Evolutionary conservation across 73 alveolate species (phyloP).

Genomic region (Tetrahymena malaccensis): DNA sequence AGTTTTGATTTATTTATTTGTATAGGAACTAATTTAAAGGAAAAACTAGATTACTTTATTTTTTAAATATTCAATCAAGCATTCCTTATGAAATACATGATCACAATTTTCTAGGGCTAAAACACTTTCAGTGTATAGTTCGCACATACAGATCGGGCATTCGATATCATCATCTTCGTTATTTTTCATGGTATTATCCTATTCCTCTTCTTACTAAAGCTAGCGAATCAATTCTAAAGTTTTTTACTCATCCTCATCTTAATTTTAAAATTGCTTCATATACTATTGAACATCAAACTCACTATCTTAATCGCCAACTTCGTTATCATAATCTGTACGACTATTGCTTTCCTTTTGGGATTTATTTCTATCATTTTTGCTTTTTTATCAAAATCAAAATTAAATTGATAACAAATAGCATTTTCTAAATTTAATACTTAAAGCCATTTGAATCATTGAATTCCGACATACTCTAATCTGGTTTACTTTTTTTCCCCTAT

Average conservation of each 20-base stretch:
- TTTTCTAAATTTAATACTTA: not conserved
- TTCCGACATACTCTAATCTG: not conserved
- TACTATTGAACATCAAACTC: not conserved
- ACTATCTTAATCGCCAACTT: not conserved
- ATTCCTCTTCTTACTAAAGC: slow-evolving; percentile 21
- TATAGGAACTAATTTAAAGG: not conserved
- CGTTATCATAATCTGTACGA: not conserved
- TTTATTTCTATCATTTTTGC: not conserved
- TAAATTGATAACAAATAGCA: not conserved
- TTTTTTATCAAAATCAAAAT: too few relatives aligned
- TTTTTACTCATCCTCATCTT: slow-evolving; percentile 4
- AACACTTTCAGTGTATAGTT: slow-evolving; percentile 29
- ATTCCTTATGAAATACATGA: slow-evolving; percentile 50
- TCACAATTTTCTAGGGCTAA: slow-evolving; percentile 39
- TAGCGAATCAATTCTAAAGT: slow-evolving; percentile 15
- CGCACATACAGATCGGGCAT: slow-evolving; percentile 52
- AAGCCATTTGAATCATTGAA: not conserved
- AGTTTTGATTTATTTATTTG: too few relatives aligned
- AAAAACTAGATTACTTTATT: not conserved
- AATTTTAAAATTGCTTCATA: not conserved
- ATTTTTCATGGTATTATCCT: not conserved
- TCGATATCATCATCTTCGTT: slow-evolving; percentile 24
- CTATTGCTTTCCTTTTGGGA: not conserved
- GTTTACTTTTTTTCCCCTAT: not conserved
- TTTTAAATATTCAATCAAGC: slow-evolving; percentile 42